These are phyloP conservation scores for Bothriochloa decipiens DNA, from an alignment of 176 grass and related monocot species.

Conservation along the genomic window DNA sequence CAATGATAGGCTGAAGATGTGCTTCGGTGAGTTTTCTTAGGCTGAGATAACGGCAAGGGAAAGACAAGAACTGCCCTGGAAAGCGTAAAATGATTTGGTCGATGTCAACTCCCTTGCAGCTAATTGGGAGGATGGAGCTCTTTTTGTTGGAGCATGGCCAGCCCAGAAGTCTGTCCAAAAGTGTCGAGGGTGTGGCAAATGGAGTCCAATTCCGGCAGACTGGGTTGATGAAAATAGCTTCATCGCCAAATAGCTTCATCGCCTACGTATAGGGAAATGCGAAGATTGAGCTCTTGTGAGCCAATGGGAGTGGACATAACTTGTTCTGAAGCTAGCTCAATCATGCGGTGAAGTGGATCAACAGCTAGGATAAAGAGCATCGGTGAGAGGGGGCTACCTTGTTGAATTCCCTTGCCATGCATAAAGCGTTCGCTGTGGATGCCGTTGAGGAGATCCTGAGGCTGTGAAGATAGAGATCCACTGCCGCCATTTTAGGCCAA, in stretches of 20 bases:
- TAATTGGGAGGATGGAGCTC: background rate
- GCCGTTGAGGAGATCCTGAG: background rate
- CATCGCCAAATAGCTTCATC: background rate
- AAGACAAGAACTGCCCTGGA: background rate
- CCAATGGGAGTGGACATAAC: background rate
- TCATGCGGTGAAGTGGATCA: background rate
- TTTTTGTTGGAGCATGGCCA: background rate
- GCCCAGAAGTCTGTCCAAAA: background rate
- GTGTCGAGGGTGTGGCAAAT: background rate
- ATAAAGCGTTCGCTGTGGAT: background rate
- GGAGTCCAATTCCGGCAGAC: background rate
- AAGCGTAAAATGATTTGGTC: background rate
- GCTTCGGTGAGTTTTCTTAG: background rate
- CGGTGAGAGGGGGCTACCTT: background rate
- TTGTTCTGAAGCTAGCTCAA: background rate
- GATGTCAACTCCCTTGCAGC: background rate
- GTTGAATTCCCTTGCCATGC: background rate
- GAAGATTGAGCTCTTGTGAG: background rate
- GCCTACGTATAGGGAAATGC: background rate
- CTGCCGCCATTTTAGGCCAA: background rate
- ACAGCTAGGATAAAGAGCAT: background rate
- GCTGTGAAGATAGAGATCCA: background rate
- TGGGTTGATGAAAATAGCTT: background rate
- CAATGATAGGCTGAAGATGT: background rate
- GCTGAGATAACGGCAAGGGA: background rate